Evolutionary conservation across 768 basidiomycete genomes (phyloP).

Genomic region (Mycena chlorophos): DNA sequence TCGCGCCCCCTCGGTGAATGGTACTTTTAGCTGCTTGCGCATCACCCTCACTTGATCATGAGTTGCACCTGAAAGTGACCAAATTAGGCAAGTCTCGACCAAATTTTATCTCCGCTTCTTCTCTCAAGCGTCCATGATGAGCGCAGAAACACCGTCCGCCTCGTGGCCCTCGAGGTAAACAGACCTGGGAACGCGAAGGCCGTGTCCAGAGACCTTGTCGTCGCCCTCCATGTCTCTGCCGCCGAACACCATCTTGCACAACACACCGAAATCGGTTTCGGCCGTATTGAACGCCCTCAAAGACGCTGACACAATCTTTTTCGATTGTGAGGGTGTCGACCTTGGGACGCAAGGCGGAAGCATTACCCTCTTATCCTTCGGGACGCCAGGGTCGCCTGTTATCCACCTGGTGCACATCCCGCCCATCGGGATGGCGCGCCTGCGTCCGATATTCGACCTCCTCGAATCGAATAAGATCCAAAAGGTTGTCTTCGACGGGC

Average conservation of each 20-base stretch:
- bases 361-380: slow-evolving; percentile 6
- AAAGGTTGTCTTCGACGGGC: slow-evolving; percentile 5
- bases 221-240: too few species aligned
- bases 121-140: too few species aligned
- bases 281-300: background rate
- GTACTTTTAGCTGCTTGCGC: too few species aligned
- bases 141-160: too few species aligned
- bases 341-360: background rate
- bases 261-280: background rate
- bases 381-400: background rate
- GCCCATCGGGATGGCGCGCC: background rate
- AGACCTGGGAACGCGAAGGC: too few species aligned
- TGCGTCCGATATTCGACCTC: slow-evolving; percentile 6
- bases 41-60: too few species aligned
- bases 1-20: too few species aligned
- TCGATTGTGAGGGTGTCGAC: slow-evolving; percentile 10
- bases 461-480: background rate
- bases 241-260: background rate
- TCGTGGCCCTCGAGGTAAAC: too few species aligned
- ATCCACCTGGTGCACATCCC: slow-evolving; percentile 5
- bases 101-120: too few species aligned
- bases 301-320: background rate
- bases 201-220: too few species aligned
- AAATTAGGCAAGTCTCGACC: too few species aligned
- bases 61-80: too few species aligned